Evolutionary conservation across 2,329 filamentous ascomycete genomes (phyloP), one percentile per base, ranked within the genome.

Genomic region (Eutypella sp.): DNA sequence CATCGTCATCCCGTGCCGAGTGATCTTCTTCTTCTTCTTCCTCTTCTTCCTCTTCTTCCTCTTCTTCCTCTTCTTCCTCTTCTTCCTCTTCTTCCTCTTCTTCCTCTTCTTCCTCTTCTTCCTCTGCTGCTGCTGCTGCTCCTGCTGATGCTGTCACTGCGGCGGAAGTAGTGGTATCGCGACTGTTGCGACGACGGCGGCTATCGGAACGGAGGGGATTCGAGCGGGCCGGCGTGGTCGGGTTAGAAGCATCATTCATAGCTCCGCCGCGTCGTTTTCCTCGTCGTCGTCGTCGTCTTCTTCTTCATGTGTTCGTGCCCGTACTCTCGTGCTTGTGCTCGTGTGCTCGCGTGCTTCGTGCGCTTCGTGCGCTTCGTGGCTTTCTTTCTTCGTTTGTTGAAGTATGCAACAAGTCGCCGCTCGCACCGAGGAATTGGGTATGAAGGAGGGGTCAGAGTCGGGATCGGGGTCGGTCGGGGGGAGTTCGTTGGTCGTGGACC

Each of bases 231-330:
- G 66, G 63, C 61, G 61, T 64, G 65, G 64, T 68, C 63, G 68
- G 62, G 62, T 62, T 63, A 63, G 65, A 57, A 68, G 66, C 69
- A 70, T 71, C 54, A 67, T 65, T 71, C 68, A 71, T 71, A 66
- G 67, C 67, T 71, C 29, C 29, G n/a, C 66, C 58, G 58, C 63
- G 62, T 63, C 63, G 67, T 60, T 63, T 58, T 60, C 62, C 58
- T n/a, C n/a, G n/a, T n/a, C n/a, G n/a, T n/a, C n/a, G n/a, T n/a
- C n/a, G n/a, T n/a, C n/a, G n/a, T n/a, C n/a, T n/a, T n/a, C n/a
- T n/a, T n/a, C n/a, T n/a, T n/a, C n/a, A n/a, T n/a, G n/a, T n/a
- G n/a, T n/a, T n/a, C n/a, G n/a, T n/a, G n/a, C n/a, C n/a, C n/a
- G n/a, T n/a, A n/a, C n/a, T n/a, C n/a, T n/a, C n/a, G n/a, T n/a